These are phyloP conservation scores for Podaxis sp. DNA, from an alignment of 768 basidiomycete genomes.

Conservation along the genomic window DNA sequence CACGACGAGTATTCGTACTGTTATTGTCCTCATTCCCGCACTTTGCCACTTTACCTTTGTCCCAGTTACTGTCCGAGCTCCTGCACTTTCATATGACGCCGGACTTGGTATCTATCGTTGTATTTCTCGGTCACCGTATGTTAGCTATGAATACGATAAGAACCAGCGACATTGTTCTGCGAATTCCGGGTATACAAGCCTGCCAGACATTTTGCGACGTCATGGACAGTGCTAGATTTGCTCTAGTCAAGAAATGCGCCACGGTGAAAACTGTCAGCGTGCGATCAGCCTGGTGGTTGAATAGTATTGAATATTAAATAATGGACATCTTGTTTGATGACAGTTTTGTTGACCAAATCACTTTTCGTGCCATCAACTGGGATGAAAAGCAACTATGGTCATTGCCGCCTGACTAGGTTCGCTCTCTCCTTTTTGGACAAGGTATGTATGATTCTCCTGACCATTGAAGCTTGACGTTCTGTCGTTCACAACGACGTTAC, in stretches of 20 bases:
- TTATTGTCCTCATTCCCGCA: neutral
- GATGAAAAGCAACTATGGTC: neutral
- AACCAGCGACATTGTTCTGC: too few species aligned
- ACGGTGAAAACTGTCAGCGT: too few species aligned
- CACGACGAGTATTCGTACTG: neutral
- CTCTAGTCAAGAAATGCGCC: too few species aligned
- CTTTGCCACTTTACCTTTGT: neutral
- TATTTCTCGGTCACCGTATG: neutral
- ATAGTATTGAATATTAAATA: neutral
- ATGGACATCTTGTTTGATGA: neutral
- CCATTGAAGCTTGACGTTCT: neutral
- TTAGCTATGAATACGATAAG: too few species aligned
- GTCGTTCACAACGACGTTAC: neutral
- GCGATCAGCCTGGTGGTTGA: too few species aligned
- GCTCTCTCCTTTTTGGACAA: slow-evolving; percentile 35
- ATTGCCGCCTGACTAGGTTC: neutral
- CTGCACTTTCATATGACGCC: neutral
- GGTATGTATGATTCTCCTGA: slow-evolving; percentile 23
- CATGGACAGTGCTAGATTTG: neutral
- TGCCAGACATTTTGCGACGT: neutral
- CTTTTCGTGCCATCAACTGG: neutral
- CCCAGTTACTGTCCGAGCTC: neutral
- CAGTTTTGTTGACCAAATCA: neutral
- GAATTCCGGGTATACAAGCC: too few species aligned
- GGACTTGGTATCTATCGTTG: neutral